Evolutionary conservation across 169 alveolate species (phyloP), one percentile per base, ranked within the genome.

Genomic region (Cryptosporidium parvum): DNA sequence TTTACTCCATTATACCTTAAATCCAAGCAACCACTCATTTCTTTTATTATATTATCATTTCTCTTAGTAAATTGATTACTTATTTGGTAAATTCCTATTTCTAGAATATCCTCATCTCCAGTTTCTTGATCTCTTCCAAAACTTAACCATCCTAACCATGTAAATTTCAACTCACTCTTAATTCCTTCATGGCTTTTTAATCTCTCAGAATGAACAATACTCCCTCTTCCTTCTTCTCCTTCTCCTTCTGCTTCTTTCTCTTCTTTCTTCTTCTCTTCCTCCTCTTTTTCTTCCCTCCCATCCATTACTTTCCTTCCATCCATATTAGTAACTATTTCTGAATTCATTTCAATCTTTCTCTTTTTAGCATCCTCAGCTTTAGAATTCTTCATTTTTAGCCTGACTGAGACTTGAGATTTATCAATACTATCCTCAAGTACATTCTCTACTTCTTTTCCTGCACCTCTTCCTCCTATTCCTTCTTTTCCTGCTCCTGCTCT

Each of bases 121-220:
- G 31, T 35, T 14, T 53, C 52, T 42, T 58, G 31, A 23, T 52
- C 29, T 29, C 18, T 26, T 0, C 42, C 59, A 12, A 80, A 62
- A 53, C 67, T 44, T 26, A 80, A 5, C 89, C 89, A 80, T n/a
- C 89, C 89, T 18, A 80, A 29, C 89, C 89, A 80, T 9, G 65
- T 21, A 12, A 62, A 80, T 42, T 37, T 80, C 12, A 72, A 9
- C 4, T 72, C 53, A 44, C 80, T 23, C 5, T 39, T 39, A 26
- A 16, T 21, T 67, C 52, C 73, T 33, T 39, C 45, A 10, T 56
- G 67, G 0, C 37, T 4, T 2, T n/a, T 39, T 3, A 37, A 18
- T n/a, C 35, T n/a, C 16, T 33, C 73, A 3, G n/a, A 39, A 23
- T 21, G 7, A 12, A n/a, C 23, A 2, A 21, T 21, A 29, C 29